Conservation (phyloP, 2,329 filamentous ascomycete species). For the Cladosporium cucumerinum region DNA sequence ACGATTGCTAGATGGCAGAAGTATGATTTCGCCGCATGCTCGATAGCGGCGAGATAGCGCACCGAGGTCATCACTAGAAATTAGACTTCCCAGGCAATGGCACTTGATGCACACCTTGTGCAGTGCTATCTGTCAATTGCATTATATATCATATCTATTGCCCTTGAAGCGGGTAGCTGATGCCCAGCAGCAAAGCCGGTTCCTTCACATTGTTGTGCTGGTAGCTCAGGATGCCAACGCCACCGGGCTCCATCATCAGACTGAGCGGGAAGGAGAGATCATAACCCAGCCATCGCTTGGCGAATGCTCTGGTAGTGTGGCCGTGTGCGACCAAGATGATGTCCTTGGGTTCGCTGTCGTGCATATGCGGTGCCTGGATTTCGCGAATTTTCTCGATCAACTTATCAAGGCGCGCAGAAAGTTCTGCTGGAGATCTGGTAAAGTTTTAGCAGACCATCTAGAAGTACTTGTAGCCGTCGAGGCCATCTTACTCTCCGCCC, state of each 20-base stretch:
- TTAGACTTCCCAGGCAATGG: neutral
- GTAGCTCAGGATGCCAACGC: constrained; percentile 77
- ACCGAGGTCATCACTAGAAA: neutral
- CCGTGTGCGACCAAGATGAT: constrained; percentile 80
- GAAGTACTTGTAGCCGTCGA: neutral
- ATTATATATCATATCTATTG: neutral
- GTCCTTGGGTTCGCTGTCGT: constrained; percentile 53
- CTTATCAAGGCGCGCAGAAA: constrained; percentile 67
- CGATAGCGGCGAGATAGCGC: neutral
- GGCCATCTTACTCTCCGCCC: constrained; percentile 65
- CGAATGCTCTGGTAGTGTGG: constrained; percentile 78
- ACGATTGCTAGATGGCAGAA: neutral
- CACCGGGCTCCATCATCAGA: constrained; percentile 78
- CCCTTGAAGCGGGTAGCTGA: constrained; percentile 54
- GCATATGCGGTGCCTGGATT: constrained; percentile 50
- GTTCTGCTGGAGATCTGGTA: constrained; percentile 61
- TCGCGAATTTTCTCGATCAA: constrained; percentile 69
- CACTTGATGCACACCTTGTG: neutral
- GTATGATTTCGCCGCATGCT: neutral
- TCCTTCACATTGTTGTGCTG: constrained; percentile 76
- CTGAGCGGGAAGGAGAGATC: constrained; percentile 64
- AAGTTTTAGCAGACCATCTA: neutral
- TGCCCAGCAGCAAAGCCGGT: constrained; percentile 74
- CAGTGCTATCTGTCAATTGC: neutral
- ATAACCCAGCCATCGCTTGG: constrained; percentile 76